Evolutionary conservation across 1,284 basidiomycete genomes (phyloP).

Genomic region (Ceratobasidium sp.): DNA sequence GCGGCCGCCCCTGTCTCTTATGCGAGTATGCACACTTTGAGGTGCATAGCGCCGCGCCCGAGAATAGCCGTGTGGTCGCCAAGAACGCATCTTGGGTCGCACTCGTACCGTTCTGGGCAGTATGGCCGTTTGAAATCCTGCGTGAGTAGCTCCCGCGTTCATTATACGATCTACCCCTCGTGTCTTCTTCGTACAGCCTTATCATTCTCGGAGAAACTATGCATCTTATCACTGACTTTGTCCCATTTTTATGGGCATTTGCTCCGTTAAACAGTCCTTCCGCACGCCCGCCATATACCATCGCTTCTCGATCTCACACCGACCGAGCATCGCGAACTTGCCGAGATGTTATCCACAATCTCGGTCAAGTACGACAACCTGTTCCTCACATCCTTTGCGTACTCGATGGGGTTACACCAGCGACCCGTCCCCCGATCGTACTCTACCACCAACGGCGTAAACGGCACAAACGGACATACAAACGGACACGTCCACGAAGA

Average conservation of each 20-base stretch:
- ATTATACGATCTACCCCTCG: slow-evolving; percentile 1
- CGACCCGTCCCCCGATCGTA: slow-evolving; percentile 69
- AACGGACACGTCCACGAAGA: slow-evolving; percentile 51
- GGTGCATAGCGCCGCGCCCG: slow-evolving; percentile 59
- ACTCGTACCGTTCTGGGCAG: slow-evolving; percentile 95
- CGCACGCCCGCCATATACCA: slow-evolving; percentile 81
- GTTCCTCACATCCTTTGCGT: slow-evolving; percentile 89
- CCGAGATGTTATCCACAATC: slow-evolving; percentile 73
- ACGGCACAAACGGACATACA: slow-evolving; percentile 26
- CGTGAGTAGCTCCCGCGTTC: slow-evolving; percentile 61
- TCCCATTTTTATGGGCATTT: too few species aligned
- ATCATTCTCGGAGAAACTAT: slow-evolving; percentile 36
- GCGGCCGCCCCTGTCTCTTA: slow-evolving; percentile 78
- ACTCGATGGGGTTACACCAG: slow-evolving; percentile 97
- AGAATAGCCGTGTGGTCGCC: slow-evolving; percentile 75
- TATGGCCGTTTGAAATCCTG: slow-evolving; percentile 94
- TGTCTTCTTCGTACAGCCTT: slow-evolving; percentile 11
- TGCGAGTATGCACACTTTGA: slow-evolving; percentile 89
- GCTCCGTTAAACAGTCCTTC: slow-evolving; percentile 77
- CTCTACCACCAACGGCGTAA: slow-evolving; percentile 16
- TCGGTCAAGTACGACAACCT: slow-evolving; percentile 89
- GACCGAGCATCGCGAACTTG: slow-evolving; percentile 74
- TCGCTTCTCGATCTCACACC: slow-evolving; percentile 73
- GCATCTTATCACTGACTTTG: slow-evolving; percentile 23
- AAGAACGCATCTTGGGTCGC: slow-evolving; percentile 87